Evolutionary conservation across 2,329 filamentous ascomycete species (phyloP).

Genomic region (Fusarium pseudocircinatum): DNA sequence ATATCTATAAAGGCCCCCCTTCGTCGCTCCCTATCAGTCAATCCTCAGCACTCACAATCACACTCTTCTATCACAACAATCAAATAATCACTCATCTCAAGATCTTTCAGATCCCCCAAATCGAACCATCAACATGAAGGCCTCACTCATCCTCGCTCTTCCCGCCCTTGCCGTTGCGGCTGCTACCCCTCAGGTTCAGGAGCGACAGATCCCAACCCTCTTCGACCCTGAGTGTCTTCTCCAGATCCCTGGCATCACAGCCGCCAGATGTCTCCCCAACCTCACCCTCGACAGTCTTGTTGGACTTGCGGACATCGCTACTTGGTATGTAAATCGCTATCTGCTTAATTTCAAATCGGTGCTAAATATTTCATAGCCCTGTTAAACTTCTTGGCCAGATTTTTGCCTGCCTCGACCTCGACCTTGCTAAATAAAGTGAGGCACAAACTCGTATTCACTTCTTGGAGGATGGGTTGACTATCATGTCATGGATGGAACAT

Average conservation of each 20-base stretch:
- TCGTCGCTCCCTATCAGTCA: rapidly evolving
- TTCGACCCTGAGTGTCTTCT: rapidly evolving
- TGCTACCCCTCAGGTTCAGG: not conserved
- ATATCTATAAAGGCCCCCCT: constrained; percentile 12
- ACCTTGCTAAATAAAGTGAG: not conserved
- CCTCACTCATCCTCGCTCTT: not conserved
- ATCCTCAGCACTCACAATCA: constrained; percentile 7
- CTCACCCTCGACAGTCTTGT: not conserved
- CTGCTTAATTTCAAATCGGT: no score
- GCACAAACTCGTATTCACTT: not conserved
- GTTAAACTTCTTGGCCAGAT: no score
- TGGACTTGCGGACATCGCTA: no score
- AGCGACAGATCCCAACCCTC: not conserved
- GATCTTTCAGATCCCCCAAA: not conserved
- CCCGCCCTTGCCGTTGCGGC: not conserved
- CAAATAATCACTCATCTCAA: not conserved
- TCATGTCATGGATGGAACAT: not conserved
- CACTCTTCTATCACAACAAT: not conserved
- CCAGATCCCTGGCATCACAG: rapidly evolving
- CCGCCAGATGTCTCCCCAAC: rapidly evolving
- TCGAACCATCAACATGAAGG: not conserved
- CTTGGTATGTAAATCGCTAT: no score
- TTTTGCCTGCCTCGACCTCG: no score
- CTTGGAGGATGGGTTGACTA: not conserved
- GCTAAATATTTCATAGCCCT: no score